phyloP scores from a whole-genome alignment of 192 early-diverging fungal species.

The Coemansia reversa region DNA sequence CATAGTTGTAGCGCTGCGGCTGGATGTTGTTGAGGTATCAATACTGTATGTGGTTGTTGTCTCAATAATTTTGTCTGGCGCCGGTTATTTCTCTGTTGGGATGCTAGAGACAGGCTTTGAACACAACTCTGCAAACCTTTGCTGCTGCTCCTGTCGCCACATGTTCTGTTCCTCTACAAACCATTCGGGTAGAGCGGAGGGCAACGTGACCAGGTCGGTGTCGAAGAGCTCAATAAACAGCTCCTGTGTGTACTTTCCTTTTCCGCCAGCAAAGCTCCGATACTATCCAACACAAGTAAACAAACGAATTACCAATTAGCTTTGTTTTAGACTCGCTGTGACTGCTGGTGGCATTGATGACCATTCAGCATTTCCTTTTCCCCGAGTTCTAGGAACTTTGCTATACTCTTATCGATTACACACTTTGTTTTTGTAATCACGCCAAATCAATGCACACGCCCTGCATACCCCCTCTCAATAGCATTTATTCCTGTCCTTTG shows the following conservation, averaged over 20 bases:
- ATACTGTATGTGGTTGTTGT: not conserved
- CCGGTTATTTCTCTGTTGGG: not conserved
- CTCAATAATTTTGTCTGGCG: not conserved
- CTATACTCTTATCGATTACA: not conserved
- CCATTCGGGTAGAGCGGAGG: constrained; percentile 74
- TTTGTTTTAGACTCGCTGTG: not conserved
- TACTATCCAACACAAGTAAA: constrained; percentile 53
- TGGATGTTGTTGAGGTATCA: not conserved
- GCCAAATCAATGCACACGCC: constrained; percentile 12
- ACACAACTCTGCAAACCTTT: constrained; percentile 28
- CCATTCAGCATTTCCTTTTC: not conserved
- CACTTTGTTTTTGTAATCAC: not conserved
- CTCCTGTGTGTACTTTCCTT: constrained; percentile 82
- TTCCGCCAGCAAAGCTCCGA: constrained; percentile 87
- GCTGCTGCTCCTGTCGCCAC: constrained; percentile 54
- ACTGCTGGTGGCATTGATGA: not conserved
- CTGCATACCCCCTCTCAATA: not conserved
- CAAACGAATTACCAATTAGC: not conserved
- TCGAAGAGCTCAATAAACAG: constrained; percentile 98
- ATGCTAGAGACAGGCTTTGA: constrained; percentile 2
- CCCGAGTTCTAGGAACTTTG: not conserved
- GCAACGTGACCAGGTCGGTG: constrained; percentile 83
- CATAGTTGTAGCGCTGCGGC: not conserved
- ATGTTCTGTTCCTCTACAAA: constrained; percentile 69
- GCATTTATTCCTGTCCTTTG: not conserved